These are phyloP conservation scores for Galeopsis tetrahit DNA, from an alignment of 257 asterid genomes.

Conservation along the genomic window DNA sequence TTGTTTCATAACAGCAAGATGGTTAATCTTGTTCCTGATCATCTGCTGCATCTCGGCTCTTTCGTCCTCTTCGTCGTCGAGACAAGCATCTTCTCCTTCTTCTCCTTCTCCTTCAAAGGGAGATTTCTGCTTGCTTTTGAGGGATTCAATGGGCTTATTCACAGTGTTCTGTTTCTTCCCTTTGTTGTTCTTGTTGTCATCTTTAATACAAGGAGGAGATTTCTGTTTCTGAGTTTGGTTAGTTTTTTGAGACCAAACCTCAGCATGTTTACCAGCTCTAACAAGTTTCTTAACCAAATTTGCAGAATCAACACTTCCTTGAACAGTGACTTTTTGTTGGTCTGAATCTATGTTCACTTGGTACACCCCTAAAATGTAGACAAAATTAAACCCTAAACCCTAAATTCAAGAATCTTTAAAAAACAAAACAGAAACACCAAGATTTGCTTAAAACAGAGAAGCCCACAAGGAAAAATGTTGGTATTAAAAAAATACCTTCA, in stretches of 20 bases:
- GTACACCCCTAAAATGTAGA: conserved; percentile 55
- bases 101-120: conserved; percentile 34
- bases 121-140: conserved; percentile 49
- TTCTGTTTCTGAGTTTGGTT: conserved; percentile 59
- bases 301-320: conserved; percentile 61
- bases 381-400: not conserved
- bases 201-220: conserved; percentile 30
- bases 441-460: not conserved
- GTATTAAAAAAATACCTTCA: conserved; percentile 56
- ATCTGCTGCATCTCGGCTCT: conserved; percentile 49
- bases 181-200: conserved; percentile 44
- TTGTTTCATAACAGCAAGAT: conserved; percentile 46
- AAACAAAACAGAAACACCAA: not conserved
- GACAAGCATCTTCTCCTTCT: conserved; percentile 25
- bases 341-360: conserved; percentile 68
- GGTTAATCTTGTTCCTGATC: conserved; percentile 36
- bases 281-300: conserved; percentile 58
- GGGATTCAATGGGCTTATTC: conserved; percentile 45
- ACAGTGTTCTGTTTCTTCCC: conserved; percentile 40
- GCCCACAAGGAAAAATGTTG: not conserved
- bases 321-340: conserved; percentile 66
- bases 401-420: not conserved
- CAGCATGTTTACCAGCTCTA: conserved; percentile 75
- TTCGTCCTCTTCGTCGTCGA: conserved; percentile 38
- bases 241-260: conserved; percentile 59